Conservation (phyloP, 2,329 filamentous ascomycete species). For the Neoarthrinium moseri region DNA sequence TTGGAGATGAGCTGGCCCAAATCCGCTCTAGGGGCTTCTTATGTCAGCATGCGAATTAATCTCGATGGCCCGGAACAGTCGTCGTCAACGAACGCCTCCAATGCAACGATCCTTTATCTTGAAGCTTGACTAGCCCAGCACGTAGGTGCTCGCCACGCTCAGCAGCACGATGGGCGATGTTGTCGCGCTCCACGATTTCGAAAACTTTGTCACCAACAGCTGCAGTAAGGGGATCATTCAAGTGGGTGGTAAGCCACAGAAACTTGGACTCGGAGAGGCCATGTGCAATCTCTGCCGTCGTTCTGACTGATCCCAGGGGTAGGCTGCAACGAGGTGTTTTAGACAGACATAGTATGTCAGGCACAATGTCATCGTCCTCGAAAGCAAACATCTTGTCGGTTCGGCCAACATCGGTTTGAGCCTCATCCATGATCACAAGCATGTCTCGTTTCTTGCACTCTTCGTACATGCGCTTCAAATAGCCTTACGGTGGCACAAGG, state of each 20-base stretch:
- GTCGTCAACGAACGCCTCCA: conserved; percentile 50
- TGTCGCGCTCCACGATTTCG: conserved; percentile 50
- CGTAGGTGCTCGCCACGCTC: conserved; percentile 41
- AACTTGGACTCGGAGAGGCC: conserved; percentile 43
- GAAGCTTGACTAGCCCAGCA: conserved; percentile 38
- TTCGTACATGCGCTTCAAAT: conserved; percentile 48
- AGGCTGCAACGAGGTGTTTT: conserved; percentile 56
- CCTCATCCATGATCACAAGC: conserved; percentile 59
- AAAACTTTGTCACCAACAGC: conserved; percentile 54
- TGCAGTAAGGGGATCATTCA: conserved; percentile 53
- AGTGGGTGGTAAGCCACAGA: conserved; percentile 51
- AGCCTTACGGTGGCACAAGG: conserved; percentile 52
- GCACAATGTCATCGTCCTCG: conserved; percentile 44
- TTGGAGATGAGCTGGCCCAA: conserved; percentile 42
- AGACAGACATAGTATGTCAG: conserved; percentile 49
- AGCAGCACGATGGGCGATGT: conserved; percentile 37
- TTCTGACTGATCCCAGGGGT: conserved; percentile 48
- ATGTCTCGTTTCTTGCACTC: conserved; percentile 55
- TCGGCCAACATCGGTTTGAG: conserved; percentile 57
- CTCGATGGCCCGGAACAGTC: conserved; percentile 49
- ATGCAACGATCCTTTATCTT: conserved; percentile 51
- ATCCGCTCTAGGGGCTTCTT: conserved; percentile 39
- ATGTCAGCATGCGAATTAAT: conserved; percentile 44
- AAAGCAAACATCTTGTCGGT: conserved; percentile 60
- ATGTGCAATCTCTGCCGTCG: conserved; percentile 45